Evolutionary conservation across 192 early-diverging fungal genomes (phyloP).

Genomic region (Backusella liffmaniae): DNA sequence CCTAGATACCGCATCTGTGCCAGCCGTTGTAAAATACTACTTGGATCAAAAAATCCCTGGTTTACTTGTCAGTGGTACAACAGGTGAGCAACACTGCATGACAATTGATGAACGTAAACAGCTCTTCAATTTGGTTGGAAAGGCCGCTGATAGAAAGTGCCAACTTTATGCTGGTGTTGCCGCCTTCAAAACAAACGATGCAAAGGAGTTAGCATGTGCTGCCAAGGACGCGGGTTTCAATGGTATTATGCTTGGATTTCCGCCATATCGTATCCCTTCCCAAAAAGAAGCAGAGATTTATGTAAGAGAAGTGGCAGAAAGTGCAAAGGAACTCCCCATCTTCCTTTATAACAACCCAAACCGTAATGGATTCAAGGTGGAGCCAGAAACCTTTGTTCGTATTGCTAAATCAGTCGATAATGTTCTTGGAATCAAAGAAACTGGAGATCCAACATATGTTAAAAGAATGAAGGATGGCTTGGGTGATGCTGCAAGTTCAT

Average conservation of each 20-base stretch:
- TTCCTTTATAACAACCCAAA: slow-evolving; percentile 27
- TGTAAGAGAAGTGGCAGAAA: slow-evolving; percentile 6
- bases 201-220: slow-evolving; percentile 7
- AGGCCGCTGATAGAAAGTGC: background rate
- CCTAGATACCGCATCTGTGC: slow-evolving; percentile 14
- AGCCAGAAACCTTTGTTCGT: slow-evolving; percentile 9
- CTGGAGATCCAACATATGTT: slow-evolving; percentile 15
- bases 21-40: slow-evolving; percentile 21
- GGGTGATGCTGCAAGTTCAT: background rate
- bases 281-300: slow-evolving; percentile 22
- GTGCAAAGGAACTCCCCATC: slow-evolving; percentile 9
- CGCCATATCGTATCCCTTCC: slow-evolving; percentile 12
- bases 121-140: background rate
- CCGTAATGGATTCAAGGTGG: slow-evolving; percentile 14
- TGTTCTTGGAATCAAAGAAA: slow-evolving; percentile 21
- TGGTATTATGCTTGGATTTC: slow-evolving; percentile 30
- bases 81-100: slow-evolving; percentile 29
- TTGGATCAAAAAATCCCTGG: slow-evolving; percentile 8
- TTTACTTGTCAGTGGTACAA: slow-evolving; percentile 19
- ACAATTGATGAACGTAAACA: slow-evolving; percentile 21
- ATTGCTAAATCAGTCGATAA: background rate
- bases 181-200: slow-evolving; percentile 23
- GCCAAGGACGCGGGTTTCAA: background rate
- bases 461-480: slow-evolving; percentile 12
- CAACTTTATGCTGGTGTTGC: slow-evolving; percentile 26